Percentiles rank a stretch among this genome's conserved stretches.
phyloP scores from a whole-genome alignment of 2,329 filamentous ascomycete genomes.

The Mycosphaerella sp. region DNA sequence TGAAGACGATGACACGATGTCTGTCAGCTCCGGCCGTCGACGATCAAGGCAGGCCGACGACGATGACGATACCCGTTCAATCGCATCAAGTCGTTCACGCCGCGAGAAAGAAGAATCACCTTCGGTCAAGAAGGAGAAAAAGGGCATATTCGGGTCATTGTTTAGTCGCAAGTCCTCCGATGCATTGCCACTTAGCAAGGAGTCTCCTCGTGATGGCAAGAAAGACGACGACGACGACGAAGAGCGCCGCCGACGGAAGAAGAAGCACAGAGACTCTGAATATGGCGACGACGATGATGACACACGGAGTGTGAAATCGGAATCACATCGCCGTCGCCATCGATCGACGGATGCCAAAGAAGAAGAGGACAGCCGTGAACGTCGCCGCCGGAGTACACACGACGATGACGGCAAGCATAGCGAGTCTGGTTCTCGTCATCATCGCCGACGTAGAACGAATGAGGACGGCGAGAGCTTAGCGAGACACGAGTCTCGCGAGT shows the following conservation, averaged over 20 bases:
- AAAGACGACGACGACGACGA: slow-evolving; percentile 38
- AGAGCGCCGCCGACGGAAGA: slow-evolving; percentile 41
- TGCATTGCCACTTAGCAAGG: slow-evolving; percentile 17
- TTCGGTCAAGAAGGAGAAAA: slow-evolving; percentile 37
- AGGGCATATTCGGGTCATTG: slow-evolving; percentile 42
- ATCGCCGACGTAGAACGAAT: slow-evolving; percentile 22
- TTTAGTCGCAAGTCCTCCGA: slow-evolving; percentile 41
- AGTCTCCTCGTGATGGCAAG: slow-evolving; percentile 21
- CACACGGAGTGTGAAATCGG: slow-evolving; percentile 22
- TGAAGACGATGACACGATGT: slow-evolving; percentile 39
- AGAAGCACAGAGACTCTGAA: slow-evolving; percentile 38
- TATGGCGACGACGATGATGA: slow-evolving; percentile 20
- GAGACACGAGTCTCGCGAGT: slow-evolving; percentile 16
- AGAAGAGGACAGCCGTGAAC: slow-evolving; percentile 24
- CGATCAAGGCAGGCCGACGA: slow-evolving; percentile 29
- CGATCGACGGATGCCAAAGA: slow-evolving; percentile 16
- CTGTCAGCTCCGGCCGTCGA: slow-evolving; percentile 37
- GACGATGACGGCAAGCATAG: slow-evolving; percentile 22
- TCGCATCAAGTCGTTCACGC: slow-evolving; percentile 37
- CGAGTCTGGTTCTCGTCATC: slow-evolving; percentile 25
- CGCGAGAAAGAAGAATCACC: slow-evolving; percentile 35
- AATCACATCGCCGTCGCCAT: slow-evolving; percentile 19
- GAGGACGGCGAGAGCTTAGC: slow-evolving; percentile 22
- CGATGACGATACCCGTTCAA: slow-evolving; percentile 38
- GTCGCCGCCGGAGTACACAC: slow-evolving; percentile 22